Percentiles rank a stretch among this genome's conserved stretches.
Evolutionary conservation across 768 basidiomycete genomes (phyloP).

Genomic region (Lentinula lateritia): DNA sequence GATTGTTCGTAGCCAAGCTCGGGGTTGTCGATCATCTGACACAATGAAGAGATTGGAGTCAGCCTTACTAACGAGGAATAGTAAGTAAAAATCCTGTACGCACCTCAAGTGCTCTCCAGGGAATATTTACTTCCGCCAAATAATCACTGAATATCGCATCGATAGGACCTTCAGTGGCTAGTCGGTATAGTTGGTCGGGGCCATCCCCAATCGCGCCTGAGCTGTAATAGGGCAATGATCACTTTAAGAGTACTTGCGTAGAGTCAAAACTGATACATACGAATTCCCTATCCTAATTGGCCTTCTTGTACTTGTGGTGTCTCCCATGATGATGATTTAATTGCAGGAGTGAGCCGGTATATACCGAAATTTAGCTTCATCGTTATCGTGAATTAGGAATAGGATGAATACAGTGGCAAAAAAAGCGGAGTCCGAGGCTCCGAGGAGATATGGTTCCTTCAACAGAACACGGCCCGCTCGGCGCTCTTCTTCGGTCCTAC

Average conservation of each 20-base stretch:
- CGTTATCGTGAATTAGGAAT: no score
- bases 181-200: constrained; percentile 1
- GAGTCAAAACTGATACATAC: not conserved
- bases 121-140: constrained; percentile 4
- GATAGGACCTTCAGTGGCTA: constrained; percentile 1
- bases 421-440: no score
- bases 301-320: not conserved
- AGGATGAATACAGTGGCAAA: no score
- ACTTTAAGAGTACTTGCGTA: no score
- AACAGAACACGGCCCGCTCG: not conserved
- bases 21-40: not conserved
- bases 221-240: not conserved
- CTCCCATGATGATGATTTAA: not conserved
- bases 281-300: constrained; percentile 3
- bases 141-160: constrained; percentile 6
- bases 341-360: not conserved
- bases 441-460: not conserved
- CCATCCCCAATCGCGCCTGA: constrained; percentile 7
- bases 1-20: constrained; percentile 5
- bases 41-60: not conserved
- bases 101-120: constrained; percentile 6
- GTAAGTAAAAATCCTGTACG: not conserved
- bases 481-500: not conserved
- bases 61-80: not conserved
- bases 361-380: not conserved